Percentiles rank a stretch among this genome's conserved stretches.
Conservation (phyloP, 768 basidiomycete genomes). For the Macrolepiota fuliginosa region DNA sequence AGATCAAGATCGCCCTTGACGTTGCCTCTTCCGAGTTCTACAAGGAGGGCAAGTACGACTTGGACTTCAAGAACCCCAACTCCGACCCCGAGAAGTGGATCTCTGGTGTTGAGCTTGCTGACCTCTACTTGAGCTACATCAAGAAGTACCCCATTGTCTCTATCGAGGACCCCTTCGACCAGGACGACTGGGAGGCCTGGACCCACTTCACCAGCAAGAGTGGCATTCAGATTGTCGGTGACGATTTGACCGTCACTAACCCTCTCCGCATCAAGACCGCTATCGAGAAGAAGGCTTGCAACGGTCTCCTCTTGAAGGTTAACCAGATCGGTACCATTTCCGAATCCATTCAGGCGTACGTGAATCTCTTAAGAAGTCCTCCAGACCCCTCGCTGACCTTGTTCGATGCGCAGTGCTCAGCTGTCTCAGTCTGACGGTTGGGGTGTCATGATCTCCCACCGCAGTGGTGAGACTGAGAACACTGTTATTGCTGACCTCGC, state of each 20-base stretch:
- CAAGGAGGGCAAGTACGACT: slow-evolving; percentile 99
- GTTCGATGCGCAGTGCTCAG: slow-evolving; percentile 63
- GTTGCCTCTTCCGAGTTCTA: slow-evolving; percentile 99
- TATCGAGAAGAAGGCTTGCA: slow-evolving; percentile 99
- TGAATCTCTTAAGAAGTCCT: slow-evolving; percentile 15
- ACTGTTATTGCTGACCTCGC: slow-evolving; percentile 94
- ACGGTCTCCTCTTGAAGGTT: slow-evolving; percentile 97
- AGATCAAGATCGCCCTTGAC: slow-evolving; percentile 98
- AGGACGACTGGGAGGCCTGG: slow-evolving; percentile 99
- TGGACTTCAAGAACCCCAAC: slow-evolving; percentile 99
- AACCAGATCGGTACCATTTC: slow-evolving; percentile 99
- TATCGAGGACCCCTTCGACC: slow-evolving; percentile 98
- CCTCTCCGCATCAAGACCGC: slow-evolving; percentile 96
- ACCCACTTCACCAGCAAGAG: slow-evolving; percentile 79
- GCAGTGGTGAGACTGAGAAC: slow-evolving; percentile 97
- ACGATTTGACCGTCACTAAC: slow-evolving; percentile 98
- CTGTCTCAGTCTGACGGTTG: slow-evolving; percentile 94
- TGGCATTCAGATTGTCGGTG: slow-evolving; percentile 89
- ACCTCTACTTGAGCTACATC: slow-evolving; percentile 82
- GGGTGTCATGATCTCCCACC: slow-evolving; percentile 99
- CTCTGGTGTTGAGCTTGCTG: slow-evolving; percentile 87
- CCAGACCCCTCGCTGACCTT: neutral
- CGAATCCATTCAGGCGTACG: slow-evolving; percentile 97
- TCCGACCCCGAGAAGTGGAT: slow-evolving; percentile 98
- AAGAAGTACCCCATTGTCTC: slow-evolving; percentile 96